Percentiles rank a stretch among this genome's conserved stretches.
phyloP scores from a whole-genome alignment of 441 rosid genomes.

The Populus hybrid region DNA sequence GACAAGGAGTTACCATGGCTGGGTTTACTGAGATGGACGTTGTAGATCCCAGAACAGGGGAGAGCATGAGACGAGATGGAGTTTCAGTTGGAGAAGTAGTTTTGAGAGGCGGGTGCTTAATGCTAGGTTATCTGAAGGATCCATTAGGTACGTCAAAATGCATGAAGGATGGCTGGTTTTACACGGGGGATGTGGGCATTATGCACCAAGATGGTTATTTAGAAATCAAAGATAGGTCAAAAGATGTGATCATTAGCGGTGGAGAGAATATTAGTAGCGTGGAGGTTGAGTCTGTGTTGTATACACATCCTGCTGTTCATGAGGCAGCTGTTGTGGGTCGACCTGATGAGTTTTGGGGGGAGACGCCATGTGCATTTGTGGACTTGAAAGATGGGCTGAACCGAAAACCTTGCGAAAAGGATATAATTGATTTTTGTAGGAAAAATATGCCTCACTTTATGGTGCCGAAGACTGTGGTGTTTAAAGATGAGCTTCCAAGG shows the following conservation, averaged over 20 bases:
- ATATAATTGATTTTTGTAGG: constrained; percentile 58
- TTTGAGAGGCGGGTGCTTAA: constrained; percentile 57
- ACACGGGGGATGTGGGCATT: constrained; percentile 77
- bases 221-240: constrained; percentile 44
- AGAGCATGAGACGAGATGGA: constrained; percentile 58
- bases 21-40: constrained; percentile 47
- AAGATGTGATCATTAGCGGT: constrained; percentile 47
- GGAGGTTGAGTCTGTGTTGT: constrained; percentile 40
- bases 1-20: constrained; percentile 52
- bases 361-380: constrained; percentile 43
- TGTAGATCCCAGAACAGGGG: constrained; percentile 44
- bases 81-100: constrained; percentile 55
- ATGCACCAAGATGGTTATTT: constrained; percentile 45
- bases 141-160: constrained; percentile 42
- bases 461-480: constrained; percentile 78
- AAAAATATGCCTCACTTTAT: constrained; percentile 51
- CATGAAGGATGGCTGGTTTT: constrained; percentile 62
- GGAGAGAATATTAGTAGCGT: constrained; percentile 46
- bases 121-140: constrained; percentile 78
- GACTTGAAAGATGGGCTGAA: constrained; percentile 24
- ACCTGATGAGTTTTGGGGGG: constrained; percentile 44
- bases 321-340: constrained; percentile 48
- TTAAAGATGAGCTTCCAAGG: constrained; percentile 65
- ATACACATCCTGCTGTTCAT: constrained; percentile 27
- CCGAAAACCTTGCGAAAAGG: constrained; percentile 39